phyloP scores from a whole-genome alignment of 352 stramenopile species.

The Pythium scleroteichum region DNA sequence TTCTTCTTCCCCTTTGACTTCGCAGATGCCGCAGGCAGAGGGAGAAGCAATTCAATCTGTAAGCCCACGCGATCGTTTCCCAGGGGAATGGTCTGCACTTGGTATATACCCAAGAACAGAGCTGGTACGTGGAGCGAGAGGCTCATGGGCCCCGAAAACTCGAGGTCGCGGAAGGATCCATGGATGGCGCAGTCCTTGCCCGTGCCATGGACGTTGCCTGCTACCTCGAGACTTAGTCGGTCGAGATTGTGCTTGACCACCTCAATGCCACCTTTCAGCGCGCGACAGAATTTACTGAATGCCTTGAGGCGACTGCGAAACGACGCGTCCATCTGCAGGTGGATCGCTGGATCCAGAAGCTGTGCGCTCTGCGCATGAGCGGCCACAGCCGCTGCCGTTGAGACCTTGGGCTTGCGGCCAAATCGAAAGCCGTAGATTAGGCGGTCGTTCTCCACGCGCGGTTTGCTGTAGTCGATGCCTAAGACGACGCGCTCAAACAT shows the following conservation, averaged over 20 bases:
- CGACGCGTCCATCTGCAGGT: constrained; percentile 41
- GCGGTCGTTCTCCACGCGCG: constrained; percentile 40
- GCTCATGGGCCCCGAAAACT: constrained; percentile 55
- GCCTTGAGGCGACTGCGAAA: constrained; percentile 52
- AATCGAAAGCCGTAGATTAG: constrained; percentile 78
- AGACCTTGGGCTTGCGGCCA: constrained; percentile 51
- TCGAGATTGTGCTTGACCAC: constrained; percentile 63
- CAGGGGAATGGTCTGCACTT: constrained; percentile 48
- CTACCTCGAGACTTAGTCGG: constrained; percentile 49
- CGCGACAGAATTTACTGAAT: constrained; percentile 62
- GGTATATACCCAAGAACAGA: constrained; percentile 61
- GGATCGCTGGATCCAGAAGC: constrained; percentile 44
- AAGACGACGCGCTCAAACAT: constrained; percentile 64
- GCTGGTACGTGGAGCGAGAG: constrained; percentile 47
- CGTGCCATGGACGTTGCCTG: constrained; percentile 48
- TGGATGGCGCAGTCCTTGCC: constrained; percentile 53
- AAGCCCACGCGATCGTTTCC: constrained; percentile 47
- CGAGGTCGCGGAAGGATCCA: constrained; percentile 63
- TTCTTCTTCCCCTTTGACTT: constrained; percentile 15
- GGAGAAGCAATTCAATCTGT: constrained; percentile 59
- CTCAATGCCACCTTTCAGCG: constrained; percentile 51
- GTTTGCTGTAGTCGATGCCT: constrained; percentile 64
- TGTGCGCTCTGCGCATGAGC: constrained; percentile 31
- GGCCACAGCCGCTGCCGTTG: constrained; percentile 37
- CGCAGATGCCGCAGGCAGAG: constrained; percentile 2